These are phyloP conservation scores for Wickerhamomyces sp. DNA, from an alignment of 1,139 yeast species.

Conservation along the genomic window DNA sequence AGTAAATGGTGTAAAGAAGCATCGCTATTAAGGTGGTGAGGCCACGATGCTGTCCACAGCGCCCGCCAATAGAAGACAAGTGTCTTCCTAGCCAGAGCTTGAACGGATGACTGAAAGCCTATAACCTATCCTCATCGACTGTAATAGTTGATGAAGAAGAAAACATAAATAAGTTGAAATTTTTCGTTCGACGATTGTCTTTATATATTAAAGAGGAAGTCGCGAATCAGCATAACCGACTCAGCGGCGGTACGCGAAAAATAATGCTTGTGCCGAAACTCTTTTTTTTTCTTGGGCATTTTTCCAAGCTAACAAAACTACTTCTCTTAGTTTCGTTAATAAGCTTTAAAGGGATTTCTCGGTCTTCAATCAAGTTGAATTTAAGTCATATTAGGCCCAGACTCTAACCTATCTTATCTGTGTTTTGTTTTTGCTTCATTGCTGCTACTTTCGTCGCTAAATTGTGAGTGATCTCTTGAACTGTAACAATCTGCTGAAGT, in stretches of 20 bases:
- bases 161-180: slow-evolving; percentile 13
- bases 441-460: background rate
- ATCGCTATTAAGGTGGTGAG: slow-evolving; percentile 36
- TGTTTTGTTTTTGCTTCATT: too few relatives aligned
- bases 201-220: too few relatives aligned
- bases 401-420: too few relatives aligned
- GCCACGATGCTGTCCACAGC: slow-evolving; percentile 37
- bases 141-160: slow-evolving; percentile 54
- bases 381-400: background rate
- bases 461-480: background rate
- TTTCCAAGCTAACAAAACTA: background rate
- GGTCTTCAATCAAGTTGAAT: background rate
- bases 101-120: slow-evolving; percentile 37
- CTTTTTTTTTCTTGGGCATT: background rate
- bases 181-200: background rate
- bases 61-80: slow-evolving; percentile 25
- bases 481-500: slow-evolving; percentile 2
- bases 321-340: background rate
- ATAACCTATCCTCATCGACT: slow-evolving; percentile 59
- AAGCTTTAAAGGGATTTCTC: background rate
- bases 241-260: background rate
- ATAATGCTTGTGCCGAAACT: background rate
- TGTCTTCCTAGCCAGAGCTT: slow-evolving; percentile 29
- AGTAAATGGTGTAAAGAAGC: slow-evolving; percentile 21
- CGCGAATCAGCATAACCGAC: background rate